Base-by-base conservation (phyloP, 345 rosid species). In the Rhodamnia rubescens region DNA sequence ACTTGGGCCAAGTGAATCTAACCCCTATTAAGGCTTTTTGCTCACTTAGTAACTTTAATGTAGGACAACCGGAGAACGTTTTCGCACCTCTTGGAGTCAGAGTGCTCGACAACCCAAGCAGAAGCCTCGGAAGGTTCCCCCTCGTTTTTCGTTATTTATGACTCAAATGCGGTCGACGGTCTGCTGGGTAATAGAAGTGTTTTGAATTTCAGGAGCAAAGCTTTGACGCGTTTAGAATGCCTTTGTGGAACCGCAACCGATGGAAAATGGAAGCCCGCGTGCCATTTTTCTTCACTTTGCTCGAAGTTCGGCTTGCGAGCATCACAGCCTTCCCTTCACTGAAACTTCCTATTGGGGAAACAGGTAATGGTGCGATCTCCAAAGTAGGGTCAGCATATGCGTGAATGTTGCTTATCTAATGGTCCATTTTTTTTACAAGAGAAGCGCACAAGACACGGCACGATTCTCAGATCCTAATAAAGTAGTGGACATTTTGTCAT, bases 21-120 rank as follows among this genome's bases (percentile, higher is more conserved):
- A 16, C 44, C 44, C 78, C 78, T 32, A 32, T 16, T 64, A 32
- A 32, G 24, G 24, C 78, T 64, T 24, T 61, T 27, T 61, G 74
- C 40, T 61, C 74, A 61, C 74, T 52, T 52, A 0, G 18, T 52
- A 14, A 18, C 85, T 58, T 54, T 84, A 83, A 64, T 50, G 86
- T 85, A 92, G 94, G 93, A 88, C 81, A 87, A 83, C 78, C 44
- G 32, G 83, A 58, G 88, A 88, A 81, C 42, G 61, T 85, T 49
- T 36, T 56, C 27, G 42, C 87, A 85, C 86, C 91, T 87, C 86
- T 85, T 89, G 55, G 93, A 85, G 87, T 94, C 94, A 21, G 94
- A 91, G 84, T 89, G 92, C 92, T 92, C 94, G 85, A 90, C 91
- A 42, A 92, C 89, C 84, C 89, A 86, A 86, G 84, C 83, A 50